Evolutionary conservation across 208 protist species (phyloP).

Genomic region (Leishmania arabica): DNA sequence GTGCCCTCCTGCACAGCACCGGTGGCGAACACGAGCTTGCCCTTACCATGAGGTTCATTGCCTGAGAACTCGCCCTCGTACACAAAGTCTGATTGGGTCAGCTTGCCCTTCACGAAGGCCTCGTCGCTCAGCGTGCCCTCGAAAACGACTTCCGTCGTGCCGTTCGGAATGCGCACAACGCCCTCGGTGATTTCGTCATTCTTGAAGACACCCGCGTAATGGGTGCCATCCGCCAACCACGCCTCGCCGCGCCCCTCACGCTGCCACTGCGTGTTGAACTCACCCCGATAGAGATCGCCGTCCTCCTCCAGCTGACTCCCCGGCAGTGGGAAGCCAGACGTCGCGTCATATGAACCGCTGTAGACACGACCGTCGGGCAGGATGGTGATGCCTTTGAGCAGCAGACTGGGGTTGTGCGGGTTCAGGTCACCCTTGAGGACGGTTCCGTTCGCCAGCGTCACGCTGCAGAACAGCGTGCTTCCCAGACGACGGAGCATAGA

Average conservation of each 20-base stretch:
- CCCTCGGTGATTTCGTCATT: slow-evolving; percentile 84
- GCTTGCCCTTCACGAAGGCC: slow-evolving; percentile 75
- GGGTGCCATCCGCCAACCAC: slow-evolving; percentile 86
- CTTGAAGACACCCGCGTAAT: slow-evolving; percentile 80
- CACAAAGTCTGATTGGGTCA: slow-evolving; percentile 82
- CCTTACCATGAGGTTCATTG: slow-evolving; percentile 88
- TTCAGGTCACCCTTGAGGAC: slow-evolving; percentile 75
- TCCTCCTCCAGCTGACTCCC: slow-evolving; percentile 89
- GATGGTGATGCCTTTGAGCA: slow-evolving; percentile 67
- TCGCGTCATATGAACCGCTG: slow-evolving; percentile 67
- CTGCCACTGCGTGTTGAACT: slow-evolving; percentile 87
- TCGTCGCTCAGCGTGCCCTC: slow-evolving; percentile 80
- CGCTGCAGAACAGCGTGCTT: slow-evolving; percentile 27
- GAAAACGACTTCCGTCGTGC: slow-evolving; percentile 82
- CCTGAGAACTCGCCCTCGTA: slow-evolving; percentile 86
- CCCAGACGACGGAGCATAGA: slow-evolving; percentile 36
- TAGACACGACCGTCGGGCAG: slow-evolving; percentile 83
- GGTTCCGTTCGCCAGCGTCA: slow-evolving; percentile 68
- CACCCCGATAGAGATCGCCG: slow-evolving; percentile 86
- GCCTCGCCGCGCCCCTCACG: slow-evolving; percentile 84
- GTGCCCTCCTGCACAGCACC: slow-evolving; percentile 87
- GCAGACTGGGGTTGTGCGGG: slow-evolving; percentile 39
- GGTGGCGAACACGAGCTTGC: slow-evolving; percentile 70
- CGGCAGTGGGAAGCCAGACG: slow-evolving; percentile 60
- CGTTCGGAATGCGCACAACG: slow-evolving; percentile 87